Base-by-base conservation (phyloP, 331 rosid genomes). In the Cydonia oblonga region DNA sequence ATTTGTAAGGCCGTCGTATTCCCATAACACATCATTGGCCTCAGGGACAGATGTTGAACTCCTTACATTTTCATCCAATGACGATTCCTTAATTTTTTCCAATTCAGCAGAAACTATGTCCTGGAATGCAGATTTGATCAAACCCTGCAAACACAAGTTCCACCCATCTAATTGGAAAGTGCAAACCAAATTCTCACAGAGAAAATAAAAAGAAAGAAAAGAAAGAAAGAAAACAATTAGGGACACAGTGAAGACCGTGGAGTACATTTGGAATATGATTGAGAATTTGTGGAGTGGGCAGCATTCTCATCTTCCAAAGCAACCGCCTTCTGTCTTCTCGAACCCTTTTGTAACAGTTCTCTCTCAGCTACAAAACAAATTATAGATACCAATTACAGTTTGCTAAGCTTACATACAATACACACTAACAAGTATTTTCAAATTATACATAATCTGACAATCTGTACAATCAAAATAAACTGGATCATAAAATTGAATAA, bases 91-190 rank as follows among this genome's bases (percentile, higher is more conserved):
- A 24, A 92, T 85, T 71, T 90, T 90, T 70, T 77, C 68, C 77
- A 92, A 74, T 84, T 92, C 96, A 72, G 83, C 85, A 3, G 89
- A 84, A 29, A 92, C 89, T 78, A 92, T 92, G 40, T 81, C 88
- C 40, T 75, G 75, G 70, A 87, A 85, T 35, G 87, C 82, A 62
- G 82, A 76, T 71, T 70, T 75, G 30, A 90, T 70, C 20, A 78
- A 54, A 61, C 78, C 93, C 91, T 88, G 84, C 76, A 52, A 77
- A 70, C 28, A 69, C n/a, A 44, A 61, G 35, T 5, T 10, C 28
- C 24, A 70, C 29, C 18, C 32, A 59, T 52, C 18, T 13, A 26
- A n/a, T 12, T 15, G 38, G 23, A 2, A 44, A n/a, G 26, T 33
- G 68, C 26, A 32, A 64, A 33, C 68, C 6, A 33, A 18, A n/a